Conservation (phyloP, 176 grass and related monocot species). For the Oryza punctata region DNA sequence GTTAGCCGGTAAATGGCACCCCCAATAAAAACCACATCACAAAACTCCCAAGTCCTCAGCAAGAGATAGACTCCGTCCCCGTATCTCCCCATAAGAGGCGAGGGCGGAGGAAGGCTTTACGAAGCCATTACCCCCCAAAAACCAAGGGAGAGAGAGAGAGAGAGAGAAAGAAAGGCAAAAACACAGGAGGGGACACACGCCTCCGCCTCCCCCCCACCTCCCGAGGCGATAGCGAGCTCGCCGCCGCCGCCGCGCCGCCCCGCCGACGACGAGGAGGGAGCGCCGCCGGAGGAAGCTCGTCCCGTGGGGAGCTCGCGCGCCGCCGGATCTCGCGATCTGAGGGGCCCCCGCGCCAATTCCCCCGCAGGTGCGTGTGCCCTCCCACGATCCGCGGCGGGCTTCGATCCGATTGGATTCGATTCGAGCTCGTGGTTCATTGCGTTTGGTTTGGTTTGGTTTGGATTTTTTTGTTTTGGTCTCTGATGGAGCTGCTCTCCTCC, state of each 20-base stretch:
- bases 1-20: slow-evolving; percentile 27
- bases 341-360: slow-evolving; percentile 46
- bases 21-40: slow-evolving; percentile 6
- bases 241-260: too few species aligned
- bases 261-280: not conserved
- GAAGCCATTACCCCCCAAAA: not conserved
- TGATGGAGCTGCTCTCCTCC: not conserved
- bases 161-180: not conserved
- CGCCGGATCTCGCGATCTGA: slow-evolving; percentile 83
- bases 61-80: not conserved
- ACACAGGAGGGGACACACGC: not conserved
- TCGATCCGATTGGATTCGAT: slow-evolving; percentile 24
- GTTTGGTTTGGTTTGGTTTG: slow-evolving; percentile 8
- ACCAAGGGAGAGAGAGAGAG: not conserved
- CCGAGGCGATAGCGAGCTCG: slow-evolving; percentile 44
- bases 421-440: slow-evolving; percentile 50
- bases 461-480: not conserved
- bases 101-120: not conserved
- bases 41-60: not conserved
- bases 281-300: not conserved
- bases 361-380: slow-evolving; percentile 21
- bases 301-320: slow-evolving; percentile 16
- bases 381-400: not conserved
- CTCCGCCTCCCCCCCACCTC: not conserved
- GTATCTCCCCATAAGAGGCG: too few species aligned